phyloP scores from a whole-genome alignment of 345 rosid species.

The Moricandia moricandioides region DNA sequence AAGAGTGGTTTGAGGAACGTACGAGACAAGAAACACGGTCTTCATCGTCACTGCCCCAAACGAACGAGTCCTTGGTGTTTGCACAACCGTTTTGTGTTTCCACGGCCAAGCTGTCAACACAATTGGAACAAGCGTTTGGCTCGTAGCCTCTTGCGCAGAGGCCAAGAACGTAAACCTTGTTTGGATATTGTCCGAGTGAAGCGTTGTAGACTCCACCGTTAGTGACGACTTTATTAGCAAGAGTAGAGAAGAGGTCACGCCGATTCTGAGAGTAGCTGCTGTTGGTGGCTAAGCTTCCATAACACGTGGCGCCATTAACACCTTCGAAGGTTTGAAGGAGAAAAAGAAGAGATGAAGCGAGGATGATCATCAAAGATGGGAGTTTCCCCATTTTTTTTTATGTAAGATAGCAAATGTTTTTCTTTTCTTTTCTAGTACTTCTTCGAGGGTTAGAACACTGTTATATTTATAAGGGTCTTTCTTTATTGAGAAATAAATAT shows the following conservation, averaged over 20 bases:
- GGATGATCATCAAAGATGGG: slow-evolving; percentile 4
- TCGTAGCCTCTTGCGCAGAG: not conserved
- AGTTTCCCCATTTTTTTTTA: not conserved
- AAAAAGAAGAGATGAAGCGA: slow-evolving; percentile 10
- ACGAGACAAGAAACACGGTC: not conserved
- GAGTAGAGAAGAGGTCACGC: not conserved
- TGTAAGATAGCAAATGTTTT: not conserved
- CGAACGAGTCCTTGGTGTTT: not conserved
- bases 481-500: not conserved
- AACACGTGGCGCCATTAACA: not conserved
- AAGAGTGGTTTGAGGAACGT: slow-evolving; percentile 6
- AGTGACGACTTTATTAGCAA: not conserved
- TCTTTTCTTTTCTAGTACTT: not conserved
- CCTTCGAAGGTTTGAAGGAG: not conserved
- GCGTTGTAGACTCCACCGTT: slow-evolving; percentile 8
- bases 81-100: not conserved
- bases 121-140: not conserved
- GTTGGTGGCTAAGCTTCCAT: not conserved
- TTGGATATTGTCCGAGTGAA: not conserved
- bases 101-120: not conserved
- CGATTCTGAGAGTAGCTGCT: slow-evolving; percentile 17
- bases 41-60: not conserved
- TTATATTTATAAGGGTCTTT: not conserved
- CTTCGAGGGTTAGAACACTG: not conserved
- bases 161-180: not conserved